Percentiles rank a stretch among this genome's conserved stretches.
These are phyloP conservation scores for Gossypium gossypioides DNA, from an alignment of 441 rosid genomes.

Conservation along the genomic window DNA sequence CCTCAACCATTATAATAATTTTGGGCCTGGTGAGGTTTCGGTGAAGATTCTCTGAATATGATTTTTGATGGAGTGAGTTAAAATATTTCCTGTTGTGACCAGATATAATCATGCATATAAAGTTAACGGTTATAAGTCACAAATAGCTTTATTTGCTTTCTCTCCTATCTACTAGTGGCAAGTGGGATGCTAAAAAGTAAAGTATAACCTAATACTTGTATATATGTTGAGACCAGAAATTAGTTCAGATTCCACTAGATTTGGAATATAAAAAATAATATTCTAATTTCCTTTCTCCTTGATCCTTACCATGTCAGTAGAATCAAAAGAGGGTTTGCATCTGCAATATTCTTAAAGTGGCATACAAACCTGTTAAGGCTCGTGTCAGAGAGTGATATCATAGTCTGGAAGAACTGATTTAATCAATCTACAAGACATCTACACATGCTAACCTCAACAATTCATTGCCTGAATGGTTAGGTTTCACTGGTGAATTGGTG, in stretches of 20 bases:
- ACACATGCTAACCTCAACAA: not conserved
- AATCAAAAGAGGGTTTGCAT: not conserved
- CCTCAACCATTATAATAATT: not conserved
- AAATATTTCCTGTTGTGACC: not conserved
- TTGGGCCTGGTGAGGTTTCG: not conserved
- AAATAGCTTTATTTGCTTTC: not conserved
- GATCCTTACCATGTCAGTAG: not conserved
- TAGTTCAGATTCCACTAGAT: not conserved
- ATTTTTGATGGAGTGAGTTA: not conserved
- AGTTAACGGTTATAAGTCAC: not conserved
- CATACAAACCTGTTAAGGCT: not conserved
- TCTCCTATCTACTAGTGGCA: not conserved
- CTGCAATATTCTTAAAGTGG: not conserved
- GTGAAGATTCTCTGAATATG: not conserved
- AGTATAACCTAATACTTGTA: not conserved
- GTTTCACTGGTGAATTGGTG: not conserved
- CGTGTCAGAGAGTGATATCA: not conserved
- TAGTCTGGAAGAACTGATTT: not conserved
- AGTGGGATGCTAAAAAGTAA: not conserved
- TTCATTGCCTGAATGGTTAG: not conserved
- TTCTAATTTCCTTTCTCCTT: not conserved
- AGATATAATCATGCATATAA: not conserved
- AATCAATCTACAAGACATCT: not conserved
- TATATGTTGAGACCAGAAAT: not conserved
- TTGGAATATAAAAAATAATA: not conserved